Evolutionary conservation across 2,329 filamentous ascomycete species (phyloP).

Genomic region (Pyricularia sp.): DNA sequence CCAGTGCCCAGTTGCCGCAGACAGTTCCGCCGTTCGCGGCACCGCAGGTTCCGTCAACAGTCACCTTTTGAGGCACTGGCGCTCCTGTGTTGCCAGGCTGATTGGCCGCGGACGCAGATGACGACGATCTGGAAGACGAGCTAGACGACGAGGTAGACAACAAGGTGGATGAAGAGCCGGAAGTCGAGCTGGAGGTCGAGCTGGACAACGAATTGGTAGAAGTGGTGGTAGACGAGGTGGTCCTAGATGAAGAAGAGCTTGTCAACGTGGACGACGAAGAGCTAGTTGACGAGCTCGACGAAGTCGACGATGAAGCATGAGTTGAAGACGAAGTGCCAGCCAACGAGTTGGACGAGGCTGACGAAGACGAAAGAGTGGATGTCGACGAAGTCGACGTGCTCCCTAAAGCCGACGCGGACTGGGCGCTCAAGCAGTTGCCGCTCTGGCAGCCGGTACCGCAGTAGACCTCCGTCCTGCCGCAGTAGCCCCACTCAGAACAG

Average conservation of each 20-base stretch:
- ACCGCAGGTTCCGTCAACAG: neutral
- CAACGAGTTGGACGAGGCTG: neutral
- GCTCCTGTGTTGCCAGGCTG: neutral
- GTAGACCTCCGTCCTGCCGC: constrained; percentile 1
- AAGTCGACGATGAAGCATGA: neutral
- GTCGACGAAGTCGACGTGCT: neutral
- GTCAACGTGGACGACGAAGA: no score
- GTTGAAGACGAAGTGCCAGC: neutral
- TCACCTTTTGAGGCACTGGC: neutral
- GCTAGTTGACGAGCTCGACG: neutral
- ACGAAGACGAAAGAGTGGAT: neutral
- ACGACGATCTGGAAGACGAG: neutral
- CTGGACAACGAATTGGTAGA: neutral
- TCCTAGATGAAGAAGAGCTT: neutral
- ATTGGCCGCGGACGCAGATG: neutral
- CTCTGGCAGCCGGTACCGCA: constrained; percentile 5
- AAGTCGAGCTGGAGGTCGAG: no score
- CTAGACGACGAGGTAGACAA: neutral
- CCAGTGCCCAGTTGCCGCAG: constrained; percentile 2
- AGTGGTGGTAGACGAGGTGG: neutral
- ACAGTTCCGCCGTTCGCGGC: neutral
- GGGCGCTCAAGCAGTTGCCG: neutral
- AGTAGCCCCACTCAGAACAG: constrained; percentile 3
- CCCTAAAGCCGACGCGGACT: neutral
- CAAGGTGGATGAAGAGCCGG: no score